A percentile compares a stretch with the other conserved stretches of the same genome.
Evolutionary conservation across 345 rosid species (phyloP).

Genomic region (Odontarrhena argentea): DNA sequence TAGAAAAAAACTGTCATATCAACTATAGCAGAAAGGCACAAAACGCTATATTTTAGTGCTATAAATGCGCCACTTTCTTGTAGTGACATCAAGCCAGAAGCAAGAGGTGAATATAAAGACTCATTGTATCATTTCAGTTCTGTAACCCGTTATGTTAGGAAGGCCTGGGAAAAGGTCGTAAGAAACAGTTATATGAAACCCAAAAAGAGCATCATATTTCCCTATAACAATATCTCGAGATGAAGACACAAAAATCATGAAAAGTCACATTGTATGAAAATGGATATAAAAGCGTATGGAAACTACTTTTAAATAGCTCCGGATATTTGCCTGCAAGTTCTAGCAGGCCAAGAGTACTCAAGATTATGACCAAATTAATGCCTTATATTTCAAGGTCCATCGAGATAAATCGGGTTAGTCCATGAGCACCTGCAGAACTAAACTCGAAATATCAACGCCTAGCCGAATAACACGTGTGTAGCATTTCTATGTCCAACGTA

Average conservation of each 20-base stretch:
- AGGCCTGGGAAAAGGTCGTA: constrained; percentile 49
- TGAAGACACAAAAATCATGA: no score
- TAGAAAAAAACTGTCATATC: no score
- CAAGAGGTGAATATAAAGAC: constrained; percentile 15
- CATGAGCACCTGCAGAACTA: constrained; percentile 55
- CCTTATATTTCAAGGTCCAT: constrained; percentile 79
- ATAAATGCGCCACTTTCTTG: no score
- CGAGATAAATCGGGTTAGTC: constrained; percentile 76
- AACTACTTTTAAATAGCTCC: background rate
- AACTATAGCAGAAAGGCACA: no score
- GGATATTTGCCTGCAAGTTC: constrained; percentile 72
- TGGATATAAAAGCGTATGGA: background rate
- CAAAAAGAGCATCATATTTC: background rate
- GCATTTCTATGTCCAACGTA: background rate
- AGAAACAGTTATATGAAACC: background rate
- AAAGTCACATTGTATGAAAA: no score
- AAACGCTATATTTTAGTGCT: no score
- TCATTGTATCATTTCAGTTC: background rate
- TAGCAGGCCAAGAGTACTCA: constrained; percentile 90
- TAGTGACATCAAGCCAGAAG: constrained; percentile 19
- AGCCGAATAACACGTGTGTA: background rate
- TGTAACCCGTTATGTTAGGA: constrained; percentile 59
- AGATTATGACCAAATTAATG: constrained; percentile 68
- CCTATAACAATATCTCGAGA: no score
- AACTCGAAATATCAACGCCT: constrained; percentile 1